Evolutionary conservation across 2,329 filamentous ascomycete species (phyloP), one percentile per base, ranked within the genome.

Genomic region (Colletotrichum falcatum): DNA sequence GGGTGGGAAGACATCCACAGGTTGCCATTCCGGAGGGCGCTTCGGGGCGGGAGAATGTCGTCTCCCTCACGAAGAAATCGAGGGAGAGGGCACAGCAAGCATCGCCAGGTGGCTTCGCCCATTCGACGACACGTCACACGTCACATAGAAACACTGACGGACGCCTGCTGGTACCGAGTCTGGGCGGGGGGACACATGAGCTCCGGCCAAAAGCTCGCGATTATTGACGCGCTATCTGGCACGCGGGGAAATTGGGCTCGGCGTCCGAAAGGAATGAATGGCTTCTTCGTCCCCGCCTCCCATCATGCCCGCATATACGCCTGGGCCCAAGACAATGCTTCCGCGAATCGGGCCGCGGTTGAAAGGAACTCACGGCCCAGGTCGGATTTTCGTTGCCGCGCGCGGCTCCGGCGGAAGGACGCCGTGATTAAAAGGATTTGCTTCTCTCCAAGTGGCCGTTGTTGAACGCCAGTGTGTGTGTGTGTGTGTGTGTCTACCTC

Each of bases 391-490:
- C 7, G 28, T 5, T 18, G n/a, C n/a, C n/a, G 26, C 30, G 14
- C 2, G 51, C 20, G 8, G n/a, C 23, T n/a, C 26, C 9, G 51
- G 42, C 35, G 44, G 0, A 46, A 9, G 44, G 20, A 23, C 44
- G 44, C 44, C 65, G 18, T 48, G 30, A 62, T 67, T 53, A 54
- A 44, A 46, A 23, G 11, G n/a, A n/a, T 54, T 46, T 30, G 11
- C 26, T 37, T 53, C 37, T 55, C 61, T 66, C 20, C 11, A n/a
- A 18, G 53, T 49, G 67, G 58, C 58, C 37, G 28, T 62, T 62
- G 67, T 70, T 70, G 67, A 70, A 70, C 64, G 59, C 67, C 67
- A 58, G 51, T 53, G 23, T 18, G 7, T 20, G 18, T 23, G 14
- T 61, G 28, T 18, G 20, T 65, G 58, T 58, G 26, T 18, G 28